Evolutionary conservation across 805 yeast genomes (phyloP).

Genomic region (Torulaspora franciscae): DNA sequence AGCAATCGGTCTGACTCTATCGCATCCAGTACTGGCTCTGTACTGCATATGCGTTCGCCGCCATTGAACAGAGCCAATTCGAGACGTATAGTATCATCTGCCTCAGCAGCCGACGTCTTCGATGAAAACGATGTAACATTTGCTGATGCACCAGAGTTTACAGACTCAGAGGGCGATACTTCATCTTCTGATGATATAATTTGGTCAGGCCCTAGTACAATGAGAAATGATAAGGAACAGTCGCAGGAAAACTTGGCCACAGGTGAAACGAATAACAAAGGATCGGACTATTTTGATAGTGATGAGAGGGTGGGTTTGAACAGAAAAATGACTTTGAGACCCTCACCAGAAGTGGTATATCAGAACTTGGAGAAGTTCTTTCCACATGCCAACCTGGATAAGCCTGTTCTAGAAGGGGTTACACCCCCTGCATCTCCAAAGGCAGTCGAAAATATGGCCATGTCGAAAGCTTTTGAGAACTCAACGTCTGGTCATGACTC

Average conservation of each 20-base stretch:
- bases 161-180: slow-evolving; percentile 49
- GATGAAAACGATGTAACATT: slow-evolving; percentile 69
- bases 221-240: not conserved
- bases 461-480: slow-evolving; percentile 6
- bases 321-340: slow-evolving; percentile 69
- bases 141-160: slow-evolving; percentile 62
- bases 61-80: slow-evolving; percentile 30
- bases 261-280: too few relatives aligned
- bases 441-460: slow-evolving; percentile 20
- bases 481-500: not conserved
- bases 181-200: slow-evolving; percentile 29
- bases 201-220: slow-evolving; percentile 10
- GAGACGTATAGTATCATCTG: slow-evolving; percentile 34
- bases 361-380: slow-evolving; percentile 87
- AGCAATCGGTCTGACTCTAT: slow-evolving; percentile 23
- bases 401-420: slow-evolving; percentile 75
- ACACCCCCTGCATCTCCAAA: slow-evolving; percentile 55
- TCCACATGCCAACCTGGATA: slow-evolving; percentile 88
- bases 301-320: slow-evolving; percentile 4
- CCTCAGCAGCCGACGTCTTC: slow-evolving; percentile 48
- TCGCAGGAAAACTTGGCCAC: not conserved
- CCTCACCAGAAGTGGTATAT: slow-evolving; percentile 90
- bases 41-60: slow-evolving; percentile 26
- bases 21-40: slow-evolving; percentile 18
- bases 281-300: not conserved